These are phyloP conservation scores for Trametes cingulata DNA, from an alignment of 768 basidiomycete species.

Conservation along the genomic window DNA sequence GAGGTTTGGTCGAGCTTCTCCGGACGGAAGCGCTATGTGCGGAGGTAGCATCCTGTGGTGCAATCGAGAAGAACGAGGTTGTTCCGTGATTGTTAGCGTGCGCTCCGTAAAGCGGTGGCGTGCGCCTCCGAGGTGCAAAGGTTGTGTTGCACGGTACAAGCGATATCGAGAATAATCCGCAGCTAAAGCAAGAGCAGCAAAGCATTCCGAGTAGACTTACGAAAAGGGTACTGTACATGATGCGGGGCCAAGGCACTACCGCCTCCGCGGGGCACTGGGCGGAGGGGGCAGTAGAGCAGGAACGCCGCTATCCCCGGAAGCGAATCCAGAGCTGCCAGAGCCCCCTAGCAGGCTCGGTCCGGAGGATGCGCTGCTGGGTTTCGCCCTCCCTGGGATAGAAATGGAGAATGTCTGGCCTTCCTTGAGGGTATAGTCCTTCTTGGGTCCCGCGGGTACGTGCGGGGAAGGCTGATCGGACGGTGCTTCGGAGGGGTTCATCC, in stretches of 20 bases:
- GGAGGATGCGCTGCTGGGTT: constrained; percentile 35
- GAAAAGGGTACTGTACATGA: background rate
- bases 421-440: constrained; percentile 92
- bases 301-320: constrained; percentile 36
- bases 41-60: background rate
- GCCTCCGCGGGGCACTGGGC: constrained; percentile 60
- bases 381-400: constrained; percentile 77
- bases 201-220: constrained; percentile 3
- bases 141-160: background rate
- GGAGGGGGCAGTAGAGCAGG: constrained; percentile 85
- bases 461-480: constrained; percentile 56
- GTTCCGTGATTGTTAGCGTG: constrained; percentile 9
- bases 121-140: background rate
- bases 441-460: constrained; percentile 72
- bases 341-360: constrained; percentile 37
- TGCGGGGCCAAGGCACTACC: constrained; percentile 24
- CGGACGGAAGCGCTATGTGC: background rate
- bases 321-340: constrained; percentile 10
- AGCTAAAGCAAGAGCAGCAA: background rate
- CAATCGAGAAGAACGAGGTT: constrained; percentile 5
- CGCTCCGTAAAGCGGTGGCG: background rate
- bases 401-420: constrained; percentile 96
- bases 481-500: constrained; percentile 51
- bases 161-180: background rate
- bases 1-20: constrained; percentile 7